phyloP scores from a whole-genome alignment of 2,329 filamentous ascomycete species.

The Aspergillus novofumigatus region DNA sequence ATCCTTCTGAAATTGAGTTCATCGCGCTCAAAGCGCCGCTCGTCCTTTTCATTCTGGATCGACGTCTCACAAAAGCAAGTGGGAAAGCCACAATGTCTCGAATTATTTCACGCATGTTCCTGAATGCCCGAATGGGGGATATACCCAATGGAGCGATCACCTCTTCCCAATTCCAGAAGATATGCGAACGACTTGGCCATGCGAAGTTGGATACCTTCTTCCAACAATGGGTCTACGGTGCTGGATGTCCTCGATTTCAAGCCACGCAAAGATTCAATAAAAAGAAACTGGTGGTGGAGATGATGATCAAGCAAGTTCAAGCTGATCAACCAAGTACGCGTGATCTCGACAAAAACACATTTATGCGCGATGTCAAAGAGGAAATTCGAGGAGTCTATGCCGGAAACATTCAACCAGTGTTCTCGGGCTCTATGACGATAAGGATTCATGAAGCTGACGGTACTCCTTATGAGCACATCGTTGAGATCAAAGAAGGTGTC shows the following conservation, averaged over 20 bases:
- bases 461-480: conserved; percentile 95
- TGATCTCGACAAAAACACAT: conserved; percentile 66
- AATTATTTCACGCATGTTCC: conserved; percentile 79
- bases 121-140: conserved; percentile 79
- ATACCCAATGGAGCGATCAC: conserved; percentile 67
- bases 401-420: conserved; percentile 69
- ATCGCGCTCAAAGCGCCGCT: conserved; percentile 85
- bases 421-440: conserved; percentile 96
- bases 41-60: conserved; percentile 90
- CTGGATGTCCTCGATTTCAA: conserved; percentile 83
- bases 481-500: conserved; percentile 84
- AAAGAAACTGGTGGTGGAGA: conserved; percentile 91
- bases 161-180: conserved; percentile 71
- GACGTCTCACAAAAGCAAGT: conserved; percentile 81
- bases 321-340: conserved; percentile 52
- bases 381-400: conserved; percentile 65
- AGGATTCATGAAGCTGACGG: conserved; percentile 97
- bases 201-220: conserved; percentile 87
- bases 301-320: conserved; percentile 78
- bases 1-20: conserved; percentile 83
- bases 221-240: conserved; percentile 84
- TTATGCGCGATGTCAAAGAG: conserved; percentile 82
- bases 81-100: conserved; percentile 78
- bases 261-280: conserved; percentile 94
- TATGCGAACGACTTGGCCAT: conserved; percentile 84